Conservation (phyloP, 73 alveolate genomes). For the Tetrahymena malaccensis region DNA sequence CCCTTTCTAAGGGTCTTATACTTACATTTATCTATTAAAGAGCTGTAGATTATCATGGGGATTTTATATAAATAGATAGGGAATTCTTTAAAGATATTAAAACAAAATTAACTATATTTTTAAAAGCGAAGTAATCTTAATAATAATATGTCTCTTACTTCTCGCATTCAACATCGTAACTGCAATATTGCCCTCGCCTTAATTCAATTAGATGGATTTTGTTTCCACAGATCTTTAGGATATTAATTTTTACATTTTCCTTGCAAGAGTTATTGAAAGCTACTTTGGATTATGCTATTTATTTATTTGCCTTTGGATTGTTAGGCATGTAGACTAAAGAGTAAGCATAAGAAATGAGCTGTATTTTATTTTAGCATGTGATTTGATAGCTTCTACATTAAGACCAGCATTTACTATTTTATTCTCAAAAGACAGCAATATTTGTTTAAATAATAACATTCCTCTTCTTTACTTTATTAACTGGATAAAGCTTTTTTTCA, state of each 20-base stretch:
- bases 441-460: not conserved
- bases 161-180: not conserved
- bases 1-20: not conserved
- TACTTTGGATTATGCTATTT: not conserved
- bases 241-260: not conserved
- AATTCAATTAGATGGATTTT: not conserved
- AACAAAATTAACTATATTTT: not conserved
- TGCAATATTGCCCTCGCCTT: not conserved
- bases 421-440: not conserved
- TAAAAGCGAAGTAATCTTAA: not conserved
- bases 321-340: not conserved
- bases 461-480: not conserved
- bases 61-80: not conserved
- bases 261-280: not conserved
- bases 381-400: not conserved
- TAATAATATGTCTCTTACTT: not conserved
- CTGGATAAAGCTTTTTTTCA: not conserved
- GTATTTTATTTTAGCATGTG: not conserved
- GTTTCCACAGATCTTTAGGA: not conserved
- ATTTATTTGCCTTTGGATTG: not conserved
- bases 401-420: not conserved
- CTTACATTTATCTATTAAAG: not conserved
- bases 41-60: not conserved
- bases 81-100: not conserved
- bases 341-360: not conserved